phyloP scores from a whole-genome alignment of 495 filamentous ascomycete species.

The Glonium stellatum region DNA sequence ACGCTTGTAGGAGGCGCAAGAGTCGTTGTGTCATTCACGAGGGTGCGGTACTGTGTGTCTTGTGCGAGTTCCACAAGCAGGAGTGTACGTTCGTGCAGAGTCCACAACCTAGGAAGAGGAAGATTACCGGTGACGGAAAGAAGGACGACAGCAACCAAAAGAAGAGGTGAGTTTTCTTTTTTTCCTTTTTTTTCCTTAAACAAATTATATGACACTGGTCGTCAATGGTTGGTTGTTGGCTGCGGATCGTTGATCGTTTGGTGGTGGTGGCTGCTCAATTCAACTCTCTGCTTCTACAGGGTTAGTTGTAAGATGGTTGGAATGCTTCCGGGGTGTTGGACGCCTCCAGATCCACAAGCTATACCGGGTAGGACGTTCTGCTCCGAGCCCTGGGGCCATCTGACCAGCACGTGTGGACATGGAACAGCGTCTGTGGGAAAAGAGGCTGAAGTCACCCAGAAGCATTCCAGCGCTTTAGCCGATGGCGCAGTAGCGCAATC shows the following conservation, averaged over 20 bases:
- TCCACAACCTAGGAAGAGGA: constrained; percentile 48
- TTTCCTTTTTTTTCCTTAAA: background rate
- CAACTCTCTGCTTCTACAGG: no score
- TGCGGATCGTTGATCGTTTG: no score
- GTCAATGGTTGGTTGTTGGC: background rate
- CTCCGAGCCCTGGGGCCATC: no score
- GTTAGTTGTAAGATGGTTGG: no score
- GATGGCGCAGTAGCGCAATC: background rate
- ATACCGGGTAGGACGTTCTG: no score
- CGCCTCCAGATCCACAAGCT: no score
- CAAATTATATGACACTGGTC: background rate
- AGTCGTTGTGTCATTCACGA: constrained; percentile 88
- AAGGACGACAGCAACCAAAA: constrained; percentile 27
- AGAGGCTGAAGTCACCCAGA: background rate
- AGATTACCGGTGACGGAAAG: constrained; percentile 30
- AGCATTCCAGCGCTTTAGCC: background rate
- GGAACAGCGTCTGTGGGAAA: background rate
- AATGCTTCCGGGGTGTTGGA: no score
- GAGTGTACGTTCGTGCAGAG: constrained; percentile 44
- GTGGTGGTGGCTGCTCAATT: no score
- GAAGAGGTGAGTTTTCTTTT: constrained; percentile 27
- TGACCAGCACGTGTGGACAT: no score
- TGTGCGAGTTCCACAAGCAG: constrained; percentile 47
- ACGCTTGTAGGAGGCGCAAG: constrained; percentile 78
- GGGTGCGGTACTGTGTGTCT: constrained; percentile 64